Percentiles rank a stretch among this genome's conserved stretches.
phyloP scores from a whole-genome alignment of 2,329 filamentous ascomycete species.

The Stagonosporopsis tanaceti region DNA sequence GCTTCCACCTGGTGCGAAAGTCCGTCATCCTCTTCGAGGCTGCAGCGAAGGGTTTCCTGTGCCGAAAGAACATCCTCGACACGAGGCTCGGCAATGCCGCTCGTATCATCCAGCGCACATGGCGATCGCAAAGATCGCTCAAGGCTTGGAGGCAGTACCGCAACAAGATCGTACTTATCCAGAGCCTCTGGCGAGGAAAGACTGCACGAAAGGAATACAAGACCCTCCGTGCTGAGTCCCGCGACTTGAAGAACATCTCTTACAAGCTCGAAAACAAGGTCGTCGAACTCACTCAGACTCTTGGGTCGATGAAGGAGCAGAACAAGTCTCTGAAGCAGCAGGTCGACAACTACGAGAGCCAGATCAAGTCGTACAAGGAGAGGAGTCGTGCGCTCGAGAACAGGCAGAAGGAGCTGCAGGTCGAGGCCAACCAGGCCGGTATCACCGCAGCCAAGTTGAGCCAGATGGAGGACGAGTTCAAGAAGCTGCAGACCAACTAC shows the following conservation, averaged over 20 bases:
- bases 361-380: conserved; percentile 95
- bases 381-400: conserved; percentile 89
- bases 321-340: conserved; percentile 90
- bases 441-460: conserved; percentile 90
- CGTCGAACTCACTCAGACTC: conserved; percentile 91
- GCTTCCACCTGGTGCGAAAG: conserved; percentile 78
- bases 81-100: conserved; percentile 92
- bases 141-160: conserved; percentile 87
- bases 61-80: conserved; percentile 91
- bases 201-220: conserved; percentile 85
- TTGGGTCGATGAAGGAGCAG: conserved; percentile 91
- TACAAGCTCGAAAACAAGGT: conserved; percentile 99
- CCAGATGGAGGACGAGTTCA: conserved; percentile 95
- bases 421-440: conserved; percentile 96
- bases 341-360: conserved; percentile 93
- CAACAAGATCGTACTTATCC: conserved; percentile 85
- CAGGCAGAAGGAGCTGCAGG: conserved; percentile 90
- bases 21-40: conserved; percentile 91
- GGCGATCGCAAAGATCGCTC: conserved; percentile 81
- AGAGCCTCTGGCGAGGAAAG: conserved; percentile 92
- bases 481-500: conserved; percentile 85
- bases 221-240: conserved; percentile 88
- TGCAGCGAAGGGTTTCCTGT: conserved; percentile 88
- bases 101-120: conserved; percentile 86
- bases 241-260: conserved; percentile 98